Evolutionary conservation across 208 protist genomes (phyloP), one percentile per base, ranked within the genome.

Genomic region (Leishmania gerbilli): DNA sequence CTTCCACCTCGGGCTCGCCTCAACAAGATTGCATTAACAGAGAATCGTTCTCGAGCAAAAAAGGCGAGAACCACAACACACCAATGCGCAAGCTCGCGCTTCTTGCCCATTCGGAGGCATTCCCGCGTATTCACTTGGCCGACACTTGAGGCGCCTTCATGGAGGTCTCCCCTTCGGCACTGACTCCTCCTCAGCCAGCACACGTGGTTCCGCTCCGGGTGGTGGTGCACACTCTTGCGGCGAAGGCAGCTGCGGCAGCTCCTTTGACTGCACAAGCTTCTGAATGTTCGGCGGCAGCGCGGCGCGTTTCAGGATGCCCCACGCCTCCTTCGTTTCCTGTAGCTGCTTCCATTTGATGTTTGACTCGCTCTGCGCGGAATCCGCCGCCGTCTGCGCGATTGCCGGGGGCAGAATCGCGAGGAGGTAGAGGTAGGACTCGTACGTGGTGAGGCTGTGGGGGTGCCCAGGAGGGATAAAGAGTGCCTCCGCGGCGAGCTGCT

Each of bases 401-500:
- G 80, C 27, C 17, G 77, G 60, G 0, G 87, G 86, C 19, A 92
- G 76, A 21, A 90, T 80, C 19, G 74, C 80, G 13, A 89, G 79
- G 8, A 92, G 81, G 72, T 80, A 88, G 45, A 87, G 80, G 56
- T 88, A 90, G 27, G 79, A 87, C 47, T 88, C 83, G 81, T 88
- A 92, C 47, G 89, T 91, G 72, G 83, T 87, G 65, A 93, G 84
- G 37, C 76, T 79, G 76, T 91, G 85, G 19, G 90, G 90, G 81
- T 91, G 84, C 1, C 90, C 90, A 0, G 71, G 37, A 8, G 90
- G 90, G 55, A 93, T 89, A 53, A 91, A 88, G 34, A 85, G 72
- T 6, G 42, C 67, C 80, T 93, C 90, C 72, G 86, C 88, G 7
- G 67, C 80, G 8, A 93, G 81, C 83, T 93, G 88, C 77, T 90